Base-by-base conservation (phyloP, 768 basidiomycete species). In the Amanita jacksonii region DNA sequence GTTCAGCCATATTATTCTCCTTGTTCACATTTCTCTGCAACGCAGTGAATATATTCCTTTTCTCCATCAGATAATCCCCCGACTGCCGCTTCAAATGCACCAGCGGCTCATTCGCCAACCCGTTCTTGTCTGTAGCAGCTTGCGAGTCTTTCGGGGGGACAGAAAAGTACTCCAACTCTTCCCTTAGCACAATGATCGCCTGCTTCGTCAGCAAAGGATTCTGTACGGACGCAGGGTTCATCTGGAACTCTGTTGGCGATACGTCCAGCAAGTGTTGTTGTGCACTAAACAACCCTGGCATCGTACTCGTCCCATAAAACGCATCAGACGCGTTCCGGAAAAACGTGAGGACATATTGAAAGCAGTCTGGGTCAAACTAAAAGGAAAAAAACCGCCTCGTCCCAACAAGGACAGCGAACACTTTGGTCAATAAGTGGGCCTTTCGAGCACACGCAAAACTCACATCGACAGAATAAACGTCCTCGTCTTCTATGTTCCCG, bases 1-100 rank as follows among this genome's bases (percentile, higher is more conserved):
- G 94, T 65, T 99, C 96, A 13, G 96, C 96, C 43, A 96, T 73
- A 61, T 99, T 98, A 60, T 97, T 97, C 68, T 97, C 94, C 70
- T 94, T 94, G 66, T 94, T 94, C 51, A 98, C 94, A 63, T 99
- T 99, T 55, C 96, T 75, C 70, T 99, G 94, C 45, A 99, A 70
- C 31, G 96, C 96, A 2, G 94, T 94, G 62, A 99, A 99, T 56
- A 99, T 96, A 62, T 83, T 88, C 57, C 76, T 75, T 63, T 89
- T 86, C 46, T 85, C 84, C 61, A 94, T 83, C 49, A 99, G 72
- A 55, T 82, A 85, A 50, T 80, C 74, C 16, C 96, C 96, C 51
- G 89, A 93, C 52, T 79, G 72, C 52, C 81, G 73, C 65, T 98
- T 98, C 41, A 96, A 66, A 39, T 83, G 78, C 41, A 88, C 65